Conservation (phyloP, 768 basidiomycete species). For the Mrakia blollopis region DNA sequence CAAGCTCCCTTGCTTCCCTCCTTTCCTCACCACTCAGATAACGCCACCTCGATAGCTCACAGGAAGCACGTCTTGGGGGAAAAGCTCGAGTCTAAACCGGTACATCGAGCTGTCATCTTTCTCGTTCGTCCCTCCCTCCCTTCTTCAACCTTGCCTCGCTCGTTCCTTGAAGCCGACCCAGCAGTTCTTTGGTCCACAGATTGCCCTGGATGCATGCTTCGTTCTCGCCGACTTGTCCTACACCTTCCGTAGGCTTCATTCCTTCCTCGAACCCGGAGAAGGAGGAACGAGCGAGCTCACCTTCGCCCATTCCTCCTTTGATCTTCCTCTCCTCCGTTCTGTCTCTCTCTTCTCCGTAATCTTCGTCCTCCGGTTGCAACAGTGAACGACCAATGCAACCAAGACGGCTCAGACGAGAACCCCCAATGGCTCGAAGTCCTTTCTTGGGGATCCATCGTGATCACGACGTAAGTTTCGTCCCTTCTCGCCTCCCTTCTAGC, state of each 20-base stretch:
- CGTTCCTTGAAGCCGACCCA: not conserved
- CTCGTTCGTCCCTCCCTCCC: not conserved
- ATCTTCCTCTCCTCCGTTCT: not conserved
- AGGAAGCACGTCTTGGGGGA: no score
- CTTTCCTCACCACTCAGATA: no score
- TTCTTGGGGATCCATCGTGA: not conserved
- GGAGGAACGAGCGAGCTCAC: no score
- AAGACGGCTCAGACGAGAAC: not conserved
- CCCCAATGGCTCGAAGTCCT: not conserved
- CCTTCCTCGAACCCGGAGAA: not conserved
- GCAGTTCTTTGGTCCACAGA: not conserved
- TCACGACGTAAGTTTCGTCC: not conserved
- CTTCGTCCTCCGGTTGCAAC: no score
- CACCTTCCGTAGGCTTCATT: not conserved
- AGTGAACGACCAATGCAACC: not conserved
- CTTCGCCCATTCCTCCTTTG: no score
- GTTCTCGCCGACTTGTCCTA: not conserved
- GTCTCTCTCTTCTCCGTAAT: not conserved
- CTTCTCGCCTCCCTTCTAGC: not conserved
- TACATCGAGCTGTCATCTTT: no score
- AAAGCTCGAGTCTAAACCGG: no score
- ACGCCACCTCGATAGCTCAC: no score
- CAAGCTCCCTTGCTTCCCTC: no score
- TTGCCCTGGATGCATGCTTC: not conserved
- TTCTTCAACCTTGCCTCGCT: not conserved